These are phyloP conservation scores for Lasiosphaeriaceae sp. DNA, from an alignment of 495 filamentous ascomycete species.

Conservation along the genomic window DNA sequence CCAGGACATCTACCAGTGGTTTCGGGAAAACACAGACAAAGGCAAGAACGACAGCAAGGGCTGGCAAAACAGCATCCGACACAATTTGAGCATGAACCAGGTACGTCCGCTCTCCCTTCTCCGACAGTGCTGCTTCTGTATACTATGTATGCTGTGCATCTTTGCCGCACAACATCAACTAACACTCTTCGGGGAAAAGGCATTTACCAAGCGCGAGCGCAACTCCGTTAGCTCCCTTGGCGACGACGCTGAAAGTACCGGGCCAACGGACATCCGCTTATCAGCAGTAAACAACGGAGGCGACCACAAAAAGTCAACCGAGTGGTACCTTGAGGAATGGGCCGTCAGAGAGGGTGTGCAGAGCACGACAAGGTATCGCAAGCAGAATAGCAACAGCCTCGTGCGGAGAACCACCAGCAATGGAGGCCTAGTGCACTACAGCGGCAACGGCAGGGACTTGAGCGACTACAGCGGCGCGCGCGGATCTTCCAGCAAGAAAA, in stretches of 20 bases:
- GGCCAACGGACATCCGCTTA: not conserved
- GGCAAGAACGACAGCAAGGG: constrained; percentile 63
- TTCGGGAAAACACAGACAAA: constrained; percentile 75
- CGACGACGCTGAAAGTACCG: not conserved
- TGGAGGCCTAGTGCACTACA: not conserved
- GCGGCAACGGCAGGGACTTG: not conserved
- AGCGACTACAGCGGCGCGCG: not conserved
- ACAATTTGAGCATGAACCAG: constrained; percentile 95
- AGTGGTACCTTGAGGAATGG: constrained; percentile 41
- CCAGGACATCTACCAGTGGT: constrained; percentile 88
- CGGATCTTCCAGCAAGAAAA: not conserved
- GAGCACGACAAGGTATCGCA: constrained; percentile 47
- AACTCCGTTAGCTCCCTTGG: constrained; percentile 7
- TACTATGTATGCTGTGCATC: not conserved
- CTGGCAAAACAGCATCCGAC: constrained; percentile 96
- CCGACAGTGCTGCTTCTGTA: constrained; percentile 1
- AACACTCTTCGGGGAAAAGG: constrained; percentile 22
- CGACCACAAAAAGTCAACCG: constrained; percentile 29
- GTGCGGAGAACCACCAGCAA: constrained; percentile 11
- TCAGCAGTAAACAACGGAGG: not conserved
- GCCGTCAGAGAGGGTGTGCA: constrained; percentile 38
- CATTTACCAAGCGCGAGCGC: constrained; percentile 41
- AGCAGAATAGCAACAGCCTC: constrained; percentile 20
- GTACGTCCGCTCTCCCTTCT: constrained; percentile 42
- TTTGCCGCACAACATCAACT: not conserved